Base-by-base conservation (phyloP, 371 early-diverging fungal genomes). In the Mortierella sp. region DNA sequence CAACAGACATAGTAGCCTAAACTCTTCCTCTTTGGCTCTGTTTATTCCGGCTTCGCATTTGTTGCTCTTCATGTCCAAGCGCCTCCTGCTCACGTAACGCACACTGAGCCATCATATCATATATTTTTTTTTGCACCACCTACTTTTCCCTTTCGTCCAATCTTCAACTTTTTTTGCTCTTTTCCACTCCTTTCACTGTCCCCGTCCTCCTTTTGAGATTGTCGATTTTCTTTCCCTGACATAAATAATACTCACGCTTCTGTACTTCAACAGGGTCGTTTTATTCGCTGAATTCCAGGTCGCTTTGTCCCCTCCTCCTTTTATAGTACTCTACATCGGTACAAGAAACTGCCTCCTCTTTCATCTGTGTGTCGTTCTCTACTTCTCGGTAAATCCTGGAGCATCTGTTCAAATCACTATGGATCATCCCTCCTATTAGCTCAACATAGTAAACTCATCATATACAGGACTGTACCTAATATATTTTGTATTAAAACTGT, bases 81-180 rank as follows among this genome's bases (percentile, higher is more conserved):
- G 57, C 57, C 12, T 49, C 12, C 49, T 64, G 56, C 66, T 66
- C 66, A 66, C 66, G 57, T 57, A 66, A 66, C 66, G 66, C 32
- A 58, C 35, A 31, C 66, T 13, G 26, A 51, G 17, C 51, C 23
- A 23, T 28, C 13, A 8, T 53, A 19, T 53, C 53, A 29, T 53
- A 9, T 53, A 28, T 53, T 53, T 26, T 53, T 53, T 26, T 53
- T 53, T 53, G 17, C 47, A n/a, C 47, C 4, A 47, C 47, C 47
- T 47, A n/a, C n/a, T 17, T 47, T 47, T n/a, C n/a, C n/a, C n/a
- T n/a, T n/a, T n/a, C n/a, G n/a, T n/a, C n/a, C n/a, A n/a, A n/a
- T n/a, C n/a, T n/a, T n/a, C 17, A 17, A 6, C 17, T n/a, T 47
- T 61, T 43, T 19, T 29, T 51, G 28, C 2, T 61, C 45, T n/a